phyloP scores from a whole-genome alignment of 2,329 filamentous ascomycete species.

The Colletotrichum truncatum region DNA sequence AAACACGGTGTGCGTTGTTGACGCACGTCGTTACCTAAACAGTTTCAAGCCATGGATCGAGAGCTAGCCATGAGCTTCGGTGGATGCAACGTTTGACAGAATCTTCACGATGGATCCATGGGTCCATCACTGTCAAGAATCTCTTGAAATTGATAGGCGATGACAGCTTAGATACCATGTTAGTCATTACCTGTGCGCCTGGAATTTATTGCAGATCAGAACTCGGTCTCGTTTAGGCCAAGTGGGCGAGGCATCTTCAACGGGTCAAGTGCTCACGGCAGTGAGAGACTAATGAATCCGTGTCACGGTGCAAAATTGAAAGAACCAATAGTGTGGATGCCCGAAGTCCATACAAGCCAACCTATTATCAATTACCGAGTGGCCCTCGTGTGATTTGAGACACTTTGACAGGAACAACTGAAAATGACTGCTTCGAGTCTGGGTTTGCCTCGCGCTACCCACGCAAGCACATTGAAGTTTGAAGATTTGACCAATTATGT shows the following conservation, averaged over 20 bases:
- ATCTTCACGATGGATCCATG: constrained; percentile 19
- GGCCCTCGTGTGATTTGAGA: constrained; percentile 3
- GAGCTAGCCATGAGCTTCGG: constrained; percentile 12
- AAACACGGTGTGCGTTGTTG: constrained; percentile 29
- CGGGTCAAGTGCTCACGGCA: constrained; percentile 2
- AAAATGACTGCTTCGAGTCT: neutral
- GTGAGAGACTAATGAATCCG: neutral
- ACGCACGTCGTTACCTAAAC: constrained; percentile 25
- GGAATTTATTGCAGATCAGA: neutral
- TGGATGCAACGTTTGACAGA: constrained; percentile 33
- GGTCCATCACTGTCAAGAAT: constrained; percentile 15
- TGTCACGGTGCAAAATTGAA: neutral
- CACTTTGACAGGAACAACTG: constrained; percentile 22
- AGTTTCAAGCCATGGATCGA: constrained; percentile 29
- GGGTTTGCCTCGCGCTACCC: neutral
- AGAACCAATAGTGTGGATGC: constrained; percentile 3
- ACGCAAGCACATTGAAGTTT: neutral
- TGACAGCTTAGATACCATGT: neutral
- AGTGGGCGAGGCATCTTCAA: constrained; percentile 3
- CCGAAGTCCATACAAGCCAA: constrained; percentile 3
- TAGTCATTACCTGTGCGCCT: constrained; percentile 3
- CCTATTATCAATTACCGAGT: neutral
- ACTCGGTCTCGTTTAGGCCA: neutral
- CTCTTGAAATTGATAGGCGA: constrained; percentile 1
- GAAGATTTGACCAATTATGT: neutral